phyloP scores from a whole-genome alignment of 208 protist species.

The Crithidia bombi region DNA sequence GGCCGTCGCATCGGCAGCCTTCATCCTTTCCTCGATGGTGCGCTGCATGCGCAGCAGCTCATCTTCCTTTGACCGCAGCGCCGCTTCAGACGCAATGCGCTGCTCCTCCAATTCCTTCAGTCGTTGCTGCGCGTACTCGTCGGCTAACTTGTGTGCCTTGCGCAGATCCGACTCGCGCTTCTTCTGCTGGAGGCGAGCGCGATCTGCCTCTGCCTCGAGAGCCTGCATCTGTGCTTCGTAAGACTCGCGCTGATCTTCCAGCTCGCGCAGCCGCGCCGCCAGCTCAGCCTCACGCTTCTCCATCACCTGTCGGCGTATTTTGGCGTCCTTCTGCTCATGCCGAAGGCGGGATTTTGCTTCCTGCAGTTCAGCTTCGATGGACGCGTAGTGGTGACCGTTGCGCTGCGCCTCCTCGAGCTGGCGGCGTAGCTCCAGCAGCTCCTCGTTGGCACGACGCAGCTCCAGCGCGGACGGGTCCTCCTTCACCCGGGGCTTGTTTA shows the following conservation, averaged over 20 bases:
- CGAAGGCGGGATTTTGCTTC: slow-evolving; percentile 55
- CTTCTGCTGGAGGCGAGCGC: slow-evolving; percentile 47
- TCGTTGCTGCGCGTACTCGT: slow-evolving; percentile 37
- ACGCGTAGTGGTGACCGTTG: slow-evolving; percentile 39
- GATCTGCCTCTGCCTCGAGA: slow-evolving; percentile 67
- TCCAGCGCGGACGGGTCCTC: slow-evolving; percentile 80
- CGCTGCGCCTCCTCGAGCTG: slow-evolving; percentile 58
- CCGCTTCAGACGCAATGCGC: slow-evolving; percentile 42
- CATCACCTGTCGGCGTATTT: slow-evolving; percentile 44
- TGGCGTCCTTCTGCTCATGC: slow-evolving; percentile 57
- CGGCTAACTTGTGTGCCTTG: slow-evolving; percentile 35
- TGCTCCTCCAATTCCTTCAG: slow-evolving; percentile 65
- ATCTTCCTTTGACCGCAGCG: slow-evolving; percentile 52
- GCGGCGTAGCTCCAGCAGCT: slow-evolving; percentile 54
- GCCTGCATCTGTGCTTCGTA: slow-evolving; percentile 72
- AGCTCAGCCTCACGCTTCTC: slow-evolving; percentile 66
- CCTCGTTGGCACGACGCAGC: slow-evolving; percentile 73
- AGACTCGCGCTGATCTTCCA: slow-evolving; percentile 62
- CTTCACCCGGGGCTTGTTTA: slow-evolving; percentile 77
- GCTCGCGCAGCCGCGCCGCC: slow-evolving; percentile 43
- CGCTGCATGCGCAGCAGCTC: slow-evolving; percentile 48
- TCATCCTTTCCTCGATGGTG: slow-evolving; percentile 54
- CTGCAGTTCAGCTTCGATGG: slow-evolving; percentile 52
- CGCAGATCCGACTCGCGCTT: slow-evolving; percentile 55
- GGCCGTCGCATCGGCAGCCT: slow-evolving; percentile 44